A percentile compares a stretch with the other conserved stretches of the same genome.
phyloP scores from a whole-genome alignment of 2,329 filamentous ascomycete genomes.

The Incumbomyces lentus region DNA sequence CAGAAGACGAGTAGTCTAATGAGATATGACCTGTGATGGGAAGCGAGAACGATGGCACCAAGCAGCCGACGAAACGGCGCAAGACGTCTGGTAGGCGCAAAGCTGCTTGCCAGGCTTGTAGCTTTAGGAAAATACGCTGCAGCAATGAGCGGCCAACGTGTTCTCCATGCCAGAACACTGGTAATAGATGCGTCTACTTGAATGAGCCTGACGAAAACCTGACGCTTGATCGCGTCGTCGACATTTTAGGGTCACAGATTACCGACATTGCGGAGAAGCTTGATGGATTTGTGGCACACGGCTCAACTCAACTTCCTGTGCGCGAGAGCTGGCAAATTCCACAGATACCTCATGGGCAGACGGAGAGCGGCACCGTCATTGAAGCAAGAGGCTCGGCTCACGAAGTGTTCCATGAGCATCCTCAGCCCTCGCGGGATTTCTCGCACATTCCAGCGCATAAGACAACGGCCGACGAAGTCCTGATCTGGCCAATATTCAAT shows the following conservation, averaged over 20 bases:
- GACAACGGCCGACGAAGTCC: constrained; percentile 22
- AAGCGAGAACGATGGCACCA: not conserved
- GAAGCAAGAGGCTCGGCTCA: not conserved
- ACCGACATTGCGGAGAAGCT: constrained; percentile 14
- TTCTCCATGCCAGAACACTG: constrained; percentile 15
- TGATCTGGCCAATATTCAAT: constrained; percentile 23
- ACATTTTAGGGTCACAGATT: constrained; percentile 5
- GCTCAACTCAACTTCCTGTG: not conserved
- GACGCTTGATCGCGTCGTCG: constrained; percentile 9
- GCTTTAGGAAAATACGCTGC: constrained; percentile 23
- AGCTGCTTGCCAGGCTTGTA: constrained; percentile 22
- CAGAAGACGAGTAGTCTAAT: no score
- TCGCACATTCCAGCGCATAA: constrained; percentile 21
- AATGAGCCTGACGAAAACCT: constrained; percentile 8
- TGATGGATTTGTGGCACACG: constrained; percentile 6
- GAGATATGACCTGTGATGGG: not conserved
- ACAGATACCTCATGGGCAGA: constrained; percentile 1
- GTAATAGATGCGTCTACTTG: constrained; percentile 19
- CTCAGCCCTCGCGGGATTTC: constrained; percentile 14
- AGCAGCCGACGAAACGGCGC: not conserved
- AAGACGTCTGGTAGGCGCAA: constrained; percentile 9
- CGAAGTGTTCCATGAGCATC: not conserved
- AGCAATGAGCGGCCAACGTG: constrained; percentile 21
- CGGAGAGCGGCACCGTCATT: constrained; percentile 1
- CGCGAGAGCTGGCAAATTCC: constrained; percentile 7